Base-by-base conservation (phyloP, 2,329 filamentous ascomycete genomes). In the Mycosphaerella arachidis region DNA sequence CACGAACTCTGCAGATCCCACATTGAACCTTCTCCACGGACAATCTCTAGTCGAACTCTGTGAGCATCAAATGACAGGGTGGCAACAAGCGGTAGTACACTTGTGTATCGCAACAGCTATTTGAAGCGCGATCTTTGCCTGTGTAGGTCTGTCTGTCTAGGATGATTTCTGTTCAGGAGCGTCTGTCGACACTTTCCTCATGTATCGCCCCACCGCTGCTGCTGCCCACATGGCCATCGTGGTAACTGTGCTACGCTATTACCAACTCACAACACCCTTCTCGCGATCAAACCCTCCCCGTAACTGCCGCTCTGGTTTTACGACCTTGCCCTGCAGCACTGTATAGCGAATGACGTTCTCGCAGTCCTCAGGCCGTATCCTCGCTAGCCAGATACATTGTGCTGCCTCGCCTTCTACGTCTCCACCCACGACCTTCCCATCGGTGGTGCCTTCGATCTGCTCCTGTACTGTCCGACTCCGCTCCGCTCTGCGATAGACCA, bases 291-390 rank as follows among this genome's bases (percentile, higher is more conserved):
- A 99, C 0, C 94, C 94, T 29, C 90, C 94, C 61, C 94, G 79
- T 65, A 99, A 75, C 80, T 97, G 92, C 57, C 82, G 82, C 71
- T 88, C 88, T 0, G 92, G 91, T 81, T 97, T 96, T 55, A 97
- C 86, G 29, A 97, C 86, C 79, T 97, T 97, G 27, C 94, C 94
- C 78, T 96, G 89, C 70, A 97, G 74, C 3, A 99, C 83, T 0
- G 94, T 97, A 73, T 89, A 97, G 71, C 86, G 83, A 48, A 99
- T 85, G 61, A 99, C 85, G 64, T 94, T 95, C 81, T 97, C 92
- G 70, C 92, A 96, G 71, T 97, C 91, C 77, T 95, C 89, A 0
- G 93, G 93, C 71, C 80, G 77, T 18, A 97, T 87, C 59, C 93
- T 81, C 20, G 91, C 93, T 50, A 97, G 80, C 93, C 93, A 97